A percentile compares a stretch with the other conserved stretches of the same genome.
These are phyloP conservation scores for Streptanthus diversifolius DNA, from an alignment of 345 rosid species.

Conservation along the genomic window DNA sequence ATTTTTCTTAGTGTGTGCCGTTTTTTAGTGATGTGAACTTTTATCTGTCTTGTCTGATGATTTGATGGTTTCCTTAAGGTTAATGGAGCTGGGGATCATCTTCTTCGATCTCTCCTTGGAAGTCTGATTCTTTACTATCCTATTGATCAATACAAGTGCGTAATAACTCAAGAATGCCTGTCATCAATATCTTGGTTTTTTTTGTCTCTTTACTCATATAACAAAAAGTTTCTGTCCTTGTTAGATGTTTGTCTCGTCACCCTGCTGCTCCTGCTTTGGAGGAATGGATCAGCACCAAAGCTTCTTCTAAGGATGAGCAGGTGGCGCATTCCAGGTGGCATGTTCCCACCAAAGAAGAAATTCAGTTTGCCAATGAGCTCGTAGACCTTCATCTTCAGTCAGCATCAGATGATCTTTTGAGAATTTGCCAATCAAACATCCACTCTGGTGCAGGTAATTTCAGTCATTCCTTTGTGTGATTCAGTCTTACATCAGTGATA, in stretches of 20 bases:
- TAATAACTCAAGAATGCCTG: constrained; percentile 9
- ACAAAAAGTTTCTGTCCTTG: constrained; percentile 30
- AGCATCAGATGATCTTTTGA: constrained; percentile 81
- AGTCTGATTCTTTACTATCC: constrained; percentile 91
- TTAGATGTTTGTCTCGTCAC: constrained; percentile 68
- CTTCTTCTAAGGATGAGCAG: constrained; percentile 51
- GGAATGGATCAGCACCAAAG: constrained; percentile 93
- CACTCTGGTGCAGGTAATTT: constrained; percentile 79
- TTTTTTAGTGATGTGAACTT: constrained; percentile 10
- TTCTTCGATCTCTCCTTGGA: constrained; percentile 85
- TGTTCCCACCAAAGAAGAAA: constrained; percentile 77
- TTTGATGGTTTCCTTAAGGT: constrained; percentile 49
- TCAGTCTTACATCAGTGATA: constrained; percentile 6
- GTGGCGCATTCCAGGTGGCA: constrained; percentile 73
- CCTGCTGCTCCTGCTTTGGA: constrained; percentile 80
- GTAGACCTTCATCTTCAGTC: constrained; percentile 78
- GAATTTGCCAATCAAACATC: constrained; percentile 68
- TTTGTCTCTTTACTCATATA: constrained; percentile 6
- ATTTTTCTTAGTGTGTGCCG: background rate
- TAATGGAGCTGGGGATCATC: constrained; percentile 92
- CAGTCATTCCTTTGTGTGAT: constrained; percentile 6
- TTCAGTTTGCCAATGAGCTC: constrained; percentile 94
- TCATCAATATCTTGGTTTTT: background rate
- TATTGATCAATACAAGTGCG: constrained; percentile 80
- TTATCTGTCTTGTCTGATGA: constrained; percentile 7